A percentile compares a stretch with the other conserved stretches of the same genome.
Evolutionary conservation across 345 rosid genomes (phyloP).

Genomic region (Brassica nigra): DNA sequence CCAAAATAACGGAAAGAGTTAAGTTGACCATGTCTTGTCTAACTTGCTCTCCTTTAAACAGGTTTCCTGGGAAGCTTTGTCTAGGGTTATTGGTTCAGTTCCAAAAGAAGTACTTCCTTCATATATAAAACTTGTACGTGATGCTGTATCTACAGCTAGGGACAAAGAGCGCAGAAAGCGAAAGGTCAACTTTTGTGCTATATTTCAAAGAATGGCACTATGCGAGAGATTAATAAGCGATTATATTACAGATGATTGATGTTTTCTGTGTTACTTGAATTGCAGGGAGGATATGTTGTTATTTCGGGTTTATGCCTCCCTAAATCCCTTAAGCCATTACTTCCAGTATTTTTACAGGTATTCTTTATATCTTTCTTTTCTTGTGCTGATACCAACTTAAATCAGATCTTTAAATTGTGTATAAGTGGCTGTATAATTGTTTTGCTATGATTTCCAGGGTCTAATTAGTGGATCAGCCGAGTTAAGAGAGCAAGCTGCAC

Average conservation of each 20-base stretch:
- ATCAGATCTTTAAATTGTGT: constrained; percentile 5
- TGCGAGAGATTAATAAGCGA: neutral
- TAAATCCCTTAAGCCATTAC: constrained; percentile 92
- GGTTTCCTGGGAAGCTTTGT: constrained; percentile 96
- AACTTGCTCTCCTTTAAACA: constrained; percentile 41
- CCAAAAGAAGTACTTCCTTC: constrained; percentile 94
- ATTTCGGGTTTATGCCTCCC: constrained; percentile 93
- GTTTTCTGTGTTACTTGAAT: constrained; percentile 22
- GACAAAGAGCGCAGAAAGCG: constrained; percentile 90
- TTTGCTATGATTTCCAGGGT: constrained; percentile 53
- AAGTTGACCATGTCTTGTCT: constrained; percentile 14
- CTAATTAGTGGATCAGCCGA: constrained; percentile 90
- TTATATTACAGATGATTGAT: neutral
- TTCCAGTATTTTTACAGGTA: constrained; percentile 94
- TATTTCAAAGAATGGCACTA: constrained; percentile 11
- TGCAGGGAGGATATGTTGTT: constrained; percentile 88
- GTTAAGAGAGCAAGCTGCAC: constrained; percentile 91
- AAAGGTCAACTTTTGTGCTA: constrained; percentile 55
- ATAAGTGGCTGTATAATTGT: neutral
- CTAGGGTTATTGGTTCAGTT: constrained; percentile 83
- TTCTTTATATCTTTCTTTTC: constrained; percentile 21
- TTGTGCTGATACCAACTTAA: neutral
- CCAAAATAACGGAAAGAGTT: constrained; percentile 10
- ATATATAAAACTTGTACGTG: constrained; percentile 84
- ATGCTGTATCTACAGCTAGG: constrained; percentile 90